Evolutionary conservation across 495 filamentous ascomycete species (phyloP).

Genomic region (Penicillium atrosanguineum): DNA sequence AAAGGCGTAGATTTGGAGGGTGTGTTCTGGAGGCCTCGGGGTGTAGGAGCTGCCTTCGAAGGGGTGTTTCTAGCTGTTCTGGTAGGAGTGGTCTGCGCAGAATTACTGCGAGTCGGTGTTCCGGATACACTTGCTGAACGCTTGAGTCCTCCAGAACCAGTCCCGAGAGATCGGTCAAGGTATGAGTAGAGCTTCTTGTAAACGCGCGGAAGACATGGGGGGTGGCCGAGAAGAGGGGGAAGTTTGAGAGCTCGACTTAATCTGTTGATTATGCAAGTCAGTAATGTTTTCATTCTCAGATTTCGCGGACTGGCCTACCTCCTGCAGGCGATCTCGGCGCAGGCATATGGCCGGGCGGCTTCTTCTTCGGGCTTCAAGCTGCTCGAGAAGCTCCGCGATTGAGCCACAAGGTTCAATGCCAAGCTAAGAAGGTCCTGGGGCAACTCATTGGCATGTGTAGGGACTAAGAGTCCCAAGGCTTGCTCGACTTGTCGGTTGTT

Average conservation of each 20-base stretch:
- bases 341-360: slow-evolving; percentile 80
- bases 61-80: slow-evolving; percentile 31
- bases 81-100: slow-evolving; percentile 33
- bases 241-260: slow-evolving; percentile 82
- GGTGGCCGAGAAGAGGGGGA: slow-evolving; percentile 72
- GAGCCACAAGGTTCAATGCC: slow-evolving; percentile 76
- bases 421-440: slow-evolving; percentile 75
- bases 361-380: slow-evolving; percentile 86
- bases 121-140: slow-evolving; percentile 29
- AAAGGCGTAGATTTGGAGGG: slow-evolving; percentile 43
- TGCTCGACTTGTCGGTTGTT: slow-evolving; percentile 70
- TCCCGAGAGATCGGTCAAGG: slow-evolving; percentile 68
- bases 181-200: slow-evolving; percentile 84
- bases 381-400: slow-evolving; percentile 76
- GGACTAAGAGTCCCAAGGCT: slow-evolving; percentile 71
- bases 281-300: background rate
- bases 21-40: slow-evolving; percentile 38
- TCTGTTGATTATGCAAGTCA: slow-evolving; percentile 39
- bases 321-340: slow-evolving; percentile 89
- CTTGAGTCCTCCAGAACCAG: slow-evolving; percentile 30
- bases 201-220: slow-evolving; percentile 76
- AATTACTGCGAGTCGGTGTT: slow-evolving; percentile 28
- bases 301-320: slow-evolving; percentile 45
- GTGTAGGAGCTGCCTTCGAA: slow-evolving; percentile 32
- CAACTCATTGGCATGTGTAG: slow-evolving; percentile 68